Conservation (phyloP, 2,329 filamentous ascomycete genomes). For the Colletotrichum eremochloae region DNA sequence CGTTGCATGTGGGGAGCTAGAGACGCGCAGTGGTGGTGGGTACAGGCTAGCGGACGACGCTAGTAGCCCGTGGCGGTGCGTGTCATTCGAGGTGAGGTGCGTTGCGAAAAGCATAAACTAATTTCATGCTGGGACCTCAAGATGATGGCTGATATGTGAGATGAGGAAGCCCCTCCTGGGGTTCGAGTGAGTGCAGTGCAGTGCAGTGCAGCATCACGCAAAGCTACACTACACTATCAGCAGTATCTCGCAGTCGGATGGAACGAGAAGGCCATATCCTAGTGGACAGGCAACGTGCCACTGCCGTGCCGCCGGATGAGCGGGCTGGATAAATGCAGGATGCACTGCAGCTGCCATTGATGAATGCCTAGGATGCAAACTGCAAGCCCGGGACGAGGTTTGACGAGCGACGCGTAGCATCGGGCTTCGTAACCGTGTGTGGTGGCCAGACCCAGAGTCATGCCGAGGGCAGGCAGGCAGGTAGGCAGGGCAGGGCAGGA, state of each 20-base stretch:
- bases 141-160: constrained; percentile 25
- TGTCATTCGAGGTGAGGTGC: constrained; percentile 28
- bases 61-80: constrained; percentile 28
- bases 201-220: constrained; percentile 6
- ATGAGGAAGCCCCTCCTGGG: constrained; percentile 17
- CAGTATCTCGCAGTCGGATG: constrained; percentile 29
- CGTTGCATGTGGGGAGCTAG: constrained; percentile 23
- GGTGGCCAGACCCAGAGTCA: constrained; percentile 14
- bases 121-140: constrained; percentile 25
- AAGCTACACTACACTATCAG: not conserved
- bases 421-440: not conserved
- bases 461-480: not conserved
- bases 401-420: constrained; percentile 27
- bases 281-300: constrained; percentile 19
- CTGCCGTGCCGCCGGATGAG: constrained; percentile 2
- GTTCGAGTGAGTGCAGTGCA: not conserved
- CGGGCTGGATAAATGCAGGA: constrained; percentile 25
- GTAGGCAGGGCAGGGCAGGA: not conserved
- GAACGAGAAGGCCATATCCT: not conserved
- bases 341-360: constrained; percentile 26
- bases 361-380: not conserved
- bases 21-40: constrained; percentile 30
- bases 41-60: constrained; percentile 23
- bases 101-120: constrained; percentile 32
- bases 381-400: constrained; percentile 15